Evolutionary conservation across 2,329 filamentous ascomycete genomes (phyloP), one percentile per base, ranked within the genome.

Genomic region (Aureobasidium uvarum): DNA sequence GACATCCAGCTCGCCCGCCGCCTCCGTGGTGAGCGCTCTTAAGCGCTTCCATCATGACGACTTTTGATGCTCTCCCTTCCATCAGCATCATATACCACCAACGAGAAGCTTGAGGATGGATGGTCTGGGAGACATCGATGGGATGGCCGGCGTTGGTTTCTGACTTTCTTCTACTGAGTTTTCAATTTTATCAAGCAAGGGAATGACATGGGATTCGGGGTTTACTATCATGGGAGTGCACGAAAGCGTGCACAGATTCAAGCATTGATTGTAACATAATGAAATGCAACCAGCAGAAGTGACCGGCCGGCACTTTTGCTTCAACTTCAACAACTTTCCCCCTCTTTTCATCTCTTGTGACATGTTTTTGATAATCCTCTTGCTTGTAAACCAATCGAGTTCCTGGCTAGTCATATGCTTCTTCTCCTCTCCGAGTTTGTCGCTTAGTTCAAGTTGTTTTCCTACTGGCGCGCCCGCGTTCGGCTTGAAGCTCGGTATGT

Each of bases 1-100:
- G 95, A 98, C 78, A 96, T 99, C 72, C 94, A 97, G 80, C 85
- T 98, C 67, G 94, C 94, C 70, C 81, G 81, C 71, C 81, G 81
- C 69, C 81, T 83, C 74, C 81, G 81, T 75, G 81, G 81, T 73
- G 81, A 83, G 80, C 81, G 81, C 69, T 81, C 81, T 77, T 83
- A 82, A 72, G 71, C 54, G 62, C 69, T 66, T 67, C 66, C 68
- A 70, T 69, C 66, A 68, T 45, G 62, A 70, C 68, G 67, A 70
- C 69, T 28, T 66, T 52, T 55, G 41, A 48, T 60, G 66, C 60
- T 23, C 64, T 55, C 50, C 43, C 54, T 18, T 45, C 56, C 62
- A 63, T 56, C 52, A 43, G 45, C 64, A 64, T 60, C 66, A 58
- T 46, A 63, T 63, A 65, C 62, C 63, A 51, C 23, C 66, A 66